phyloP scores from a whole-genome alignment of 345 rosid genomes.

The Citrus trifoliata region DNA sequence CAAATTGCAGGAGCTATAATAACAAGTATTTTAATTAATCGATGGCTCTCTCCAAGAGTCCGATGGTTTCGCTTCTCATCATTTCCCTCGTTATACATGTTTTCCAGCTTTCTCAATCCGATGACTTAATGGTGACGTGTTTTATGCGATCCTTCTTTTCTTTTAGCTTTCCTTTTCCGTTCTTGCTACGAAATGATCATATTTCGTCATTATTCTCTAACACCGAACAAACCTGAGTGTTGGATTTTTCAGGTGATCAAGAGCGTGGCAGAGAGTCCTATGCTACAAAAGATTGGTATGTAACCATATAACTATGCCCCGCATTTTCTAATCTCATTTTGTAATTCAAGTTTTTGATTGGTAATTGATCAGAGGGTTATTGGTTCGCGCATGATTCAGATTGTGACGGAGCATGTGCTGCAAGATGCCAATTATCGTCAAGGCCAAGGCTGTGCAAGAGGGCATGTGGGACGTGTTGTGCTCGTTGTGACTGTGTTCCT shows the following conservation, averaged over 20 bases:
- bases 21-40: neutral
- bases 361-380: too few relatives aligned
- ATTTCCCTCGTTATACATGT: neutral
- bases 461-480: constrained; percentile 31
- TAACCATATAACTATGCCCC: too few relatives aligned
- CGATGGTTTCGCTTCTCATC: neutral
- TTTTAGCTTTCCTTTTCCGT: too few relatives aligned
- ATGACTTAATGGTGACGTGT: neutral
- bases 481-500: constrained; percentile 29
- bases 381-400: neutral
- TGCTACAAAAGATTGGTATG: neutral
- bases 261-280: neutral
- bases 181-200: too few relatives aligned
- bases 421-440: constrained; percentile 21
- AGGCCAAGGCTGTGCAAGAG: constrained; percentile 29
- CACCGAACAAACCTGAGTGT: neutral
- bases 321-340: too few relatives aligned
- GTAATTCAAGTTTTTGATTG: neutral
- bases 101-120: neutral
- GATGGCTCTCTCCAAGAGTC: constrained; percentile 5
- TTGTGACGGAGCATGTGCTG: constrained; percentile 17
- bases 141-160: neutral
- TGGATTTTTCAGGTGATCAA: neutral
- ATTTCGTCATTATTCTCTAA: neutral
- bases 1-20: neutral